Conservation (phyloP, 2,329 filamentous ascomycete genomes). For the Colletotrichum tofieldiae region DNA sequence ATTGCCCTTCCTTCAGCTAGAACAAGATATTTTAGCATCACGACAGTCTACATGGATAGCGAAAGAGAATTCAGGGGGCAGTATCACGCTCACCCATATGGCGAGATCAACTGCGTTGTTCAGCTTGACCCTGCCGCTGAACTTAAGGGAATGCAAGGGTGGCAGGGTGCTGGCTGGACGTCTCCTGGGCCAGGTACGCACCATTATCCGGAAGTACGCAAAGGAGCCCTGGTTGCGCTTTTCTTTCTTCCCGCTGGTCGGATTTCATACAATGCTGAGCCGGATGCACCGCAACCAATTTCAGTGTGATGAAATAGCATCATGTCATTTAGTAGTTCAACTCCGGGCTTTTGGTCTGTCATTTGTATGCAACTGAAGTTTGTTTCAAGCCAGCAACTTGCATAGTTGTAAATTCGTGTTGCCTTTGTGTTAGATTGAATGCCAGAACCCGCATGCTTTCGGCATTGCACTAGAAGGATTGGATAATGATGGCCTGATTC, state of each 20-base stretch:
- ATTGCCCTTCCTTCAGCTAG: slow-evolving; percentile 61
- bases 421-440: neutral
- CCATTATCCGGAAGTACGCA: slow-evolving; percentile 69
- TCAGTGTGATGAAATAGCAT: slow-evolving; percentile 28
- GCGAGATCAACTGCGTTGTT: slow-evolving; percentile 70
- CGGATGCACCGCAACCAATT: slow-evolving; percentile 59
- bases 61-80: slow-evolving; percentile 62
- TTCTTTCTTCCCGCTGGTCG: slow-evolving; percentile 71
- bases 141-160: slow-evolving; percentile 69
- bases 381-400: neutral
- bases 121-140: slow-evolving; percentile 65
- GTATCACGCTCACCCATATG: slow-evolving; percentile 69
- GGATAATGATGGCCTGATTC: no score
- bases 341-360: no score
- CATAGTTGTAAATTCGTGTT: neutral
- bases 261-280: slow-evolving; percentile 65
- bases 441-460: neutral
- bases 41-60: slow-evolving; percentile 71
- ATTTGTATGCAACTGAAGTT: neutral
- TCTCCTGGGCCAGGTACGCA: slow-evolving; percentile 69
- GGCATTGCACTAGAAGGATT: neutral
- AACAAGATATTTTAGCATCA: slow-evolving; percentile 69
- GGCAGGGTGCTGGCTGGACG: slow-evolving; percentile 72
- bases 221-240: slow-evolving; percentile 65
- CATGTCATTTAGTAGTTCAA: no score